These are phyloP conservation scores for Pyronema omphalodes DNA, from an alignment of 495 filamentous ascomycete genomes.

Conservation along the genomic window DNA sequence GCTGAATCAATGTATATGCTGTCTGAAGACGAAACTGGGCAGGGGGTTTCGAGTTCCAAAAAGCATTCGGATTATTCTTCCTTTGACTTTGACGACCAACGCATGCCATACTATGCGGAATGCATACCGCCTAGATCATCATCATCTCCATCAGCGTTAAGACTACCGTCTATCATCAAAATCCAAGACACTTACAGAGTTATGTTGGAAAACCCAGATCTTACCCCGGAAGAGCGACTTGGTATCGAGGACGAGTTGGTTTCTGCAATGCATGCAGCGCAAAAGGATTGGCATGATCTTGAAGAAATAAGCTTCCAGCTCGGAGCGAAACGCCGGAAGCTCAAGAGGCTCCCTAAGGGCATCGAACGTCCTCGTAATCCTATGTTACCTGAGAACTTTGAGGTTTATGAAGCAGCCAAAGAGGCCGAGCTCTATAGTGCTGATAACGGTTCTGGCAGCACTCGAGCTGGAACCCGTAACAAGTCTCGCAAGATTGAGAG, in stretches of 20 bases:
- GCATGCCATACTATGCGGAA: neutral
- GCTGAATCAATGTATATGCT: neutral
- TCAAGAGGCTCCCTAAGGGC: neutral
- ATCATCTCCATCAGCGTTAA: no score
- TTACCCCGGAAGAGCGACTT: neutral
- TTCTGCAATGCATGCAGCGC: neutral
- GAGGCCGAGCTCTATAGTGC: constrained; percentile 17
- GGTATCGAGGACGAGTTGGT: neutral
- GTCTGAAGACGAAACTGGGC: neutral
- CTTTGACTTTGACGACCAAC: neutral
- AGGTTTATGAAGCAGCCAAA: constrained; percentile 22
- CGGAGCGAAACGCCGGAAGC: neutral
- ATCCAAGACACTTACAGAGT: neutral
- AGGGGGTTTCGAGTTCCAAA: neutral
- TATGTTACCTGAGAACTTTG: constrained; percentile 14
- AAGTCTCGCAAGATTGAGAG: no score
- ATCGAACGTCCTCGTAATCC: constrained; percentile 6
- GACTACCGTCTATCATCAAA: neutral
- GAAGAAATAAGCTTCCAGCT: neutral
- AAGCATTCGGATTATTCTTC: neutral
- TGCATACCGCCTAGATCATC: neutral
- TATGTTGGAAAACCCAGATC: neutral
- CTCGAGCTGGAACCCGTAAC: neutral
- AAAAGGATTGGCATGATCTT: neutral
- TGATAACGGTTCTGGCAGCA: constrained; percentile 8